These are phyloP conservation scores for Quercus phellos DNA, from an alignment of 331 rosid species.

Conservation along the genomic window DNA sequence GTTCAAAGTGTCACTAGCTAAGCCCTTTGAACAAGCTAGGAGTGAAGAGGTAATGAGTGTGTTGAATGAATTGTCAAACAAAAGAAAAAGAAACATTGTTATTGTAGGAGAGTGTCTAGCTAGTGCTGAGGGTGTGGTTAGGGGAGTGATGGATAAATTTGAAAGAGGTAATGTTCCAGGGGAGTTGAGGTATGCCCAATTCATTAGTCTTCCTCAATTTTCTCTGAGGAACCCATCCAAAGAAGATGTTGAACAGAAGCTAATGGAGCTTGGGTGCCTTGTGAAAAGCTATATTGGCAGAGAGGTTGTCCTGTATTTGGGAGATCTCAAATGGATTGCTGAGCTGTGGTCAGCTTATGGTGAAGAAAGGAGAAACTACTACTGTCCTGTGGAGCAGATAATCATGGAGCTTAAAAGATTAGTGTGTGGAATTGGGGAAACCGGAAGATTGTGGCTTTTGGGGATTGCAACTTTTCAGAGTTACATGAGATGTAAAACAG, in stretches of 20 bases:
- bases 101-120: constrained; percentile 58
- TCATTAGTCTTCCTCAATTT: constrained; percentile 63
- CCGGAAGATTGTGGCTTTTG: constrained; percentile 58
- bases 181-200: constrained; percentile 44
- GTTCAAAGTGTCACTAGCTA: constrained; percentile 19
- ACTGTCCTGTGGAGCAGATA: constrained; percentile 54
- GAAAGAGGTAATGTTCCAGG: constrained; percentile 49
- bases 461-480: constrained; percentile 68
- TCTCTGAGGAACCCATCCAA: constrained; percentile 51
- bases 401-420: constrained; percentile 69
- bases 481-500: constrained; percentile 58
- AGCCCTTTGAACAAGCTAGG: constrained; percentile 24
- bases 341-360: constrained; percentile 65
- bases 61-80: constrained; percentile 49
- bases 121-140: constrained; percentile 48
- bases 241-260: constrained; percentile 60
- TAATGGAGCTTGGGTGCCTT: constrained; percentile 58
- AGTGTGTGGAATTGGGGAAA: constrained; percentile 45
- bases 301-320: constrained; percentile 73
- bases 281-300: constrained; percentile 59
- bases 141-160: constrained; percentile 63
- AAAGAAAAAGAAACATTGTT: constrained; percentile 48
- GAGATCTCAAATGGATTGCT: constrained; percentile 72
- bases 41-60: constrained; percentile 48
- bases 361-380: constrained; percentile 34